Evolutionary conservation across 1,284 basidiomycete genomes (phyloP).

Genomic region (Trichosporon sp.): DNA sequence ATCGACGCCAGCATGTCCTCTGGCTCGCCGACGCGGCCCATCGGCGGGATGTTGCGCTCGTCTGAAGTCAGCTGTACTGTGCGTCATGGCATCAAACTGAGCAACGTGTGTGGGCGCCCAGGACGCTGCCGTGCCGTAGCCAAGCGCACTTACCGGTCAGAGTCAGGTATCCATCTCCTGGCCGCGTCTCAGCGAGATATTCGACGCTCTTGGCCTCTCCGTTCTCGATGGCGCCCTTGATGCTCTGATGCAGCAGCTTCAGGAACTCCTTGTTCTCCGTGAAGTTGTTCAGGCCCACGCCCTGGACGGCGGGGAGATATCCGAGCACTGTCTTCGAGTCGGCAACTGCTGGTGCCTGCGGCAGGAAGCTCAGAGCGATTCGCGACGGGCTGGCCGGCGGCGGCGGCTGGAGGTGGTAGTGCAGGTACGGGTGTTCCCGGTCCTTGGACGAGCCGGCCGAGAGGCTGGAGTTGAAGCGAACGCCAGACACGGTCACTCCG

Average conservation of each 20-base stretch:
- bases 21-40: constrained; percentile 47
- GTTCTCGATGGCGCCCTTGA: constrained; percentile 25
- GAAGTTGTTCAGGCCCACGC: constrained; percentile 36
- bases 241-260: constrained; percentile 29
- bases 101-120: neutral
- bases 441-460: constrained; percentile 19
- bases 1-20: constrained; percentile 49
- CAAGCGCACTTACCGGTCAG: constrained; percentile 37
- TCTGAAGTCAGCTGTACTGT: constrained; percentile 36
- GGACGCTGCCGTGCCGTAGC: neutral
- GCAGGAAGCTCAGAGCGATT: constrained; percentile 37
- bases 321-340: constrained; percentile 29
- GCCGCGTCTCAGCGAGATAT: constrained; percentile 42
- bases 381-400: neutral
- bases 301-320: constrained; percentile 31
- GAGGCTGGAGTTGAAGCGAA: constrained; percentile 5
- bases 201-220: constrained; percentile 27
- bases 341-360: constrained; percentile 20
- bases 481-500: neutral
- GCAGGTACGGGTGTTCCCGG: constrained; percentile 39
- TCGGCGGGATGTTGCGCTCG: constrained; percentile 44
- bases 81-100: constrained; percentile 10
- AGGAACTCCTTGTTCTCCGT: constrained; percentile 34
- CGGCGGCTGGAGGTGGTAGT: constrained; percentile 32
- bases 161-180: constrained; percentile 47